Evolutionary conservation across 352 stramenopile genomes (phyloP), one percentile per base, ranked within the genome.

Genomic region (Phytophthora nicotianae): DNA sequence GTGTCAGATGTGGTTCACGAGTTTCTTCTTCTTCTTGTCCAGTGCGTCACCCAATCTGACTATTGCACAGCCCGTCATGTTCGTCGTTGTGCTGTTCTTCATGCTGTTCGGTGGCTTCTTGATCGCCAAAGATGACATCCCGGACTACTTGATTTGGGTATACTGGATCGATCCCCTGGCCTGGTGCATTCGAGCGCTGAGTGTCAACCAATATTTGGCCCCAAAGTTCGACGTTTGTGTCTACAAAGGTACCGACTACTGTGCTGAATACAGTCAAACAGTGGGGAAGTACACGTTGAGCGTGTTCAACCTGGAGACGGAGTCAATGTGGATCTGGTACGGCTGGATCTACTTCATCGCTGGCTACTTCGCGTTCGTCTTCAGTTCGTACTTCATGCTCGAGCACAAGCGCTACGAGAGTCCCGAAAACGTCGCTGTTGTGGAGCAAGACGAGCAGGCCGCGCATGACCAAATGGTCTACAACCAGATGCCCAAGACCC

Each of bases 91-190:
- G 11, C 32, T 38, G 10, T 38, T 38, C 13, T 38, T 38, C 32
- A 38, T 38, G 32, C 32, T 38, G 10, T 38, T 38, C 32, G 32
- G 32, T 17, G 32, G 32, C 3, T 38, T 38, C 32, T 38, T 38
- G 32, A 17, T 38, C 32, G 16, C 32, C 32, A 38, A 38, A 11
- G 32, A 11, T 33, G 67, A 79, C 42, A 90, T 93, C 47, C 85
- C 81, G 0, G 51, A 70, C 46, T 83, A 79, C 48, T 87, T 86
- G 29, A 70, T 81, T n/a, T 95, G 86, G 86, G 38, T 93, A 29
- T 93, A 91, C 62, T 91, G 77, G 74, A 78, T 95, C 50, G 87
- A 93, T 46, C 70, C 84, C 11, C 62, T 93, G 23, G 65, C 70
- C 38, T 93, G 81, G 79, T 74, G 65, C 45, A 81, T 88, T 32